A percentile compares a stretch with the other conserved stretches of the same genome.
These are phyloP conservation scores for Claviceps pazoutovae DNA, from an alignment of 2,329 filamentous ascomycete species.

Conservation along the genomic window DNA sequence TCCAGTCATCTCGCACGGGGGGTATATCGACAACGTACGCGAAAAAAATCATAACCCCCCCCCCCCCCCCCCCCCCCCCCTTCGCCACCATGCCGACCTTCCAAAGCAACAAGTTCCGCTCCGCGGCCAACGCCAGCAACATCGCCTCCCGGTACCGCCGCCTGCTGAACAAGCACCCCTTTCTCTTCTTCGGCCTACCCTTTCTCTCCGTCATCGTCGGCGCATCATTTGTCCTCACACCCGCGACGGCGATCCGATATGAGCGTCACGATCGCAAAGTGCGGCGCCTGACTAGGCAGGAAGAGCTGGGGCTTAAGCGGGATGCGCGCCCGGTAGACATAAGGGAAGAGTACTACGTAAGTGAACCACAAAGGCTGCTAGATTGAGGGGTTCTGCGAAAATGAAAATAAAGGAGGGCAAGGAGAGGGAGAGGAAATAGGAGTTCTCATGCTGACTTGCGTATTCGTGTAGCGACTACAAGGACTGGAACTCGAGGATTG, in stretches of 20 bases:
- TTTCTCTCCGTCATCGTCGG: conserved; percentile 84
- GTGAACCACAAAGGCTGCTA: conserved; percentile 19
- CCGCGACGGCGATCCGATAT: conserved; percentile 84
- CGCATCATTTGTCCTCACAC: conserved; percentile 87
- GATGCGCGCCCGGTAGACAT: conserved; percentile 59
- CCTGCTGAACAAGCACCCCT: conserved; percentile 64
- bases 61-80: too few species aligned
- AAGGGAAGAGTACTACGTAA: conserved; percentile 76
- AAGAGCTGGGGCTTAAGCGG: conserved; percentile 71
- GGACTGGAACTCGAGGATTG: conserved; percentile 89
- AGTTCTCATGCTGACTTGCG: background rate
- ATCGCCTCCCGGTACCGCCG: conserved; percentile 67
- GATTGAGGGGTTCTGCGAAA: too few species aligned
- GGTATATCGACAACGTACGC: too few species aligned
- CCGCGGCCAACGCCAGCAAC: conserved; percentile 49
- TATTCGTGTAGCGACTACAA: conserved; percentile 25
- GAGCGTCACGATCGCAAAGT: conserved; percentile 87
- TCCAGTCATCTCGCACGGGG: too few species aligned
- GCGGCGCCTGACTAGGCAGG: conserved; percentile 68
- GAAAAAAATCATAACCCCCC: too few species aligned
- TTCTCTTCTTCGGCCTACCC: conserved; percentile 83
- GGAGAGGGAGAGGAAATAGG: background rate
- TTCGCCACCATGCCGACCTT: conserved; percentile 35
- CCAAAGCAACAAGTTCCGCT: conserved; percentile 55
- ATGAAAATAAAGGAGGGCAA: background rate